Evolutionary conservation across 2,329 filamentous ascomycete species (phyloP), one percentile per base, ranked within the genome.

Genomic region (Fragosphaeria purpurea): DNA sequence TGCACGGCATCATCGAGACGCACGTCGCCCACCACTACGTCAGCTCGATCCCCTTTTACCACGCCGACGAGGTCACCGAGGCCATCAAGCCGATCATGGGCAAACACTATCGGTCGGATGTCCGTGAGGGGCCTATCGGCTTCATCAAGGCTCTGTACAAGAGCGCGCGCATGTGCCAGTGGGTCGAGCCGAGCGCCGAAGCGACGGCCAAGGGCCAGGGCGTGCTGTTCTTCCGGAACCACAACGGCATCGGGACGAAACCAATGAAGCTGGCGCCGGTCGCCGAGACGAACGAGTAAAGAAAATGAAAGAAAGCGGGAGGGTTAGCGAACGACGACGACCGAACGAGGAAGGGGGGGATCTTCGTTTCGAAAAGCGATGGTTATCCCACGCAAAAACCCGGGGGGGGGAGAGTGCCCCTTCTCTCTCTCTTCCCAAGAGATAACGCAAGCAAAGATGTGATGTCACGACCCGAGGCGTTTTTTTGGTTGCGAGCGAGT

Each of bases 11-110:
- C 69, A 84, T 95, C 66, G 90, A 96, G 76, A 95, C 90, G 43
- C 90, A 97, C 71, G 90, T 97, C 53, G 85, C 95, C 52, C 90
- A 97, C 77, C 90, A 96, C 79, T 96, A 95, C 70, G 81, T 96
- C 67, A 91, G 86, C 70, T 88, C 82, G 62, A 97, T 97, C 58
- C 90, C 90, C 56, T 60, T 60, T 41, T 61, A 61, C 50, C 47
- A 60, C 35, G 58, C 58, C n/a, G 58, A 60, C 50, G 58, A 60
- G 53, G 58, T 57, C 33, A 56, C 54, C 30, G 58, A 60, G 46
- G 57, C 58, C 44, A 60, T 60, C 55, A 89, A 90, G 77, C 80
- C 80, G 54, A 76, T 98, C 67, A 96, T 98, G 91, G 93, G 93
- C 67, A 76, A 77, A 63, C 93, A 98, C 77, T 98, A 98, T 76